Evolutionary conservation across 2,329 filamentous ascomycete species (phyloP).

Genomic region (Aureobasidium subglaciale): DNA sequence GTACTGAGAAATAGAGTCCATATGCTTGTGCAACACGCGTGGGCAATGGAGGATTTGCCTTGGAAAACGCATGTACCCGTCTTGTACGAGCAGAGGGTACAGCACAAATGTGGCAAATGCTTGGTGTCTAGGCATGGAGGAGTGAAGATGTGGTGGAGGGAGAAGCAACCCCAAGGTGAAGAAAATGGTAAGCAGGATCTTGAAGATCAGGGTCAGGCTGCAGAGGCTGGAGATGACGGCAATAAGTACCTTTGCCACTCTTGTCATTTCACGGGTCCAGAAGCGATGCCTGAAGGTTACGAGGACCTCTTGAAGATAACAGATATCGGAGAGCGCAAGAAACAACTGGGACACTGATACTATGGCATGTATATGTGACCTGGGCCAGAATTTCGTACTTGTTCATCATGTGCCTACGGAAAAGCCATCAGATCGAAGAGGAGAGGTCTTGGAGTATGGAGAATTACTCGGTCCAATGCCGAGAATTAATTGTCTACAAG

Average conservation of each 20-base stretch:
- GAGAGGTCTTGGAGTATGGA: background rate
- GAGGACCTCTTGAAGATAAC: background rate
- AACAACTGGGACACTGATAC: background rate
- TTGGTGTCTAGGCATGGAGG: background rate
- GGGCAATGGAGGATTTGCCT: background rate
- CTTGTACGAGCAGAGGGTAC: background rate
- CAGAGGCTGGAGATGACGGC: background rate
- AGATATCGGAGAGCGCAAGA: background rate
- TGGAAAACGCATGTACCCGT: background rate
- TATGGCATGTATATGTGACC: background rate
- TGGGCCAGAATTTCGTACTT: too few species aligned
- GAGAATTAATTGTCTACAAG: background rate
- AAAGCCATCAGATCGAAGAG: too few species aligned
- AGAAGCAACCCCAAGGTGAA: background rate
- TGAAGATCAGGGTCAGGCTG: background rate
- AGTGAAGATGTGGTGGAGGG: background rate
- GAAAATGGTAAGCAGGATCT: background rate
- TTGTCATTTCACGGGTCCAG: background rate
- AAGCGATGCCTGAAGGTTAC: background rate
- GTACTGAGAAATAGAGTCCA: too few species aligned
- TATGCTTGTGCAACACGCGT: background rate
- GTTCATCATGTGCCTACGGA: too few species aligned
- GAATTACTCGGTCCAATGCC: background rate
- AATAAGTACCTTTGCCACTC: background rate
- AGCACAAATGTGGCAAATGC: background rate